Percentiles rank a stretch among this genome's conserved stretches.
Evolutionary conservation across 805 yeast species (phyloP).

Genomic region (Ogataea corticis): DNA sequence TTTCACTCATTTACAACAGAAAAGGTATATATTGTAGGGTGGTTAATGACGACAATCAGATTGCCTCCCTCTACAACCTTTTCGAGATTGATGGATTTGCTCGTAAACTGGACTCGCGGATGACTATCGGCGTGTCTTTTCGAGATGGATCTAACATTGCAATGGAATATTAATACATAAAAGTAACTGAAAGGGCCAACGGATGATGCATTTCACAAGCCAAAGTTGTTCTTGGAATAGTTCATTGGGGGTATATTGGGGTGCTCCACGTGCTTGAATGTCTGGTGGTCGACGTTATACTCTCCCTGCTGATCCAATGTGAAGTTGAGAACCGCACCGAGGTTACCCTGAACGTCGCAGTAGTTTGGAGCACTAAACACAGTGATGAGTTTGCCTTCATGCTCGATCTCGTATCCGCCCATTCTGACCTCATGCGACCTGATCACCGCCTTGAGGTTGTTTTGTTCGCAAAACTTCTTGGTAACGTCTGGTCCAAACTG

Average conservation of each 20-base stretch:
- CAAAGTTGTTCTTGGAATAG: slow-evolving; percentile 55
- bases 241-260: slow-evolving; percentile 96
- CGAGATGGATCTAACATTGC: slow-evolving; percentile 17
- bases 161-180: slow-evolving; percentile 8
- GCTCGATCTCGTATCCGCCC: slow-evolving; percentile 88
- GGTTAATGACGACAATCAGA: slow-evolving; percentile 35
- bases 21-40: slow-evolving; percentile 42
- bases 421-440: slow-evolving; percentile 95
- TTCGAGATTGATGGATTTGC: slow-evolving; percentile 29
- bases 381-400: slow-evolving; percentile 80
- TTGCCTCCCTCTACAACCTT: slow-evolving; percentile 42
- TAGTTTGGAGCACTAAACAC: slow-evolving; percentile 99
- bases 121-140: slow-evolving; percentile 2
- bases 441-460: slow-evolving; percentile 74
- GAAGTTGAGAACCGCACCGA: slow-evolving; percentile 86
- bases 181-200: neutral
- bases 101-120: slow-evolving; percentile 3
- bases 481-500: slow-evolving; percentile 98
- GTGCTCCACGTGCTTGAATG: slow-evolving; percentile 82
- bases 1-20: slow-evolving; percentile 33
- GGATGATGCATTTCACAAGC: slow-evolving; percentile 25
- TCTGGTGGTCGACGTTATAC: slow-evolving; percentile 51
- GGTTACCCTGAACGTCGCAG: slow-evolving; percentile 88
- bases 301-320: slow-evolving; percentile 46
- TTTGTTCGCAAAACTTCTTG: slow-evolving; percentile 66